Percentiles rank a stretch among this genome's conserved stretches.
These are phyloP conservation scores for Fusarium tupiense DNA, from an alignment of 2,329 filamentous ascomycete species.

Conservation along the genomic window DNA sequence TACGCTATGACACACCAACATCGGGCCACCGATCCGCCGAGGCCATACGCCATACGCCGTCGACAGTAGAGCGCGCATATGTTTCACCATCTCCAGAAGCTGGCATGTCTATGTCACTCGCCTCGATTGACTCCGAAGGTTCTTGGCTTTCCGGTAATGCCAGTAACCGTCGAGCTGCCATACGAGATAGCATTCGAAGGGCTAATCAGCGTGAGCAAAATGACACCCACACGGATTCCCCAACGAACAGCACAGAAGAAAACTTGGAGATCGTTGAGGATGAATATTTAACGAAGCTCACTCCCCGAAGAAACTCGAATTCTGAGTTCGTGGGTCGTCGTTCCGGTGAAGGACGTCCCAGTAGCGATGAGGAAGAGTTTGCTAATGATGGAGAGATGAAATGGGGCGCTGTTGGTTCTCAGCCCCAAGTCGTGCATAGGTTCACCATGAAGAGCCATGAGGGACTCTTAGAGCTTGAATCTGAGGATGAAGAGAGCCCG, in stretches of 20 bases:
- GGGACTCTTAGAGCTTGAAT: slow-evolving; percentile 58
- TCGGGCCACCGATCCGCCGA: slow-evolving; percentile 55
- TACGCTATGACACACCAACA: slow-evolving; percentile 57
- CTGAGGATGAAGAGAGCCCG: slow-evolving; percentile 47
- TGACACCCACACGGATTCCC: slow-evolving; percentile 52
- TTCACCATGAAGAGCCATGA: slow-evolving; percentile 62
- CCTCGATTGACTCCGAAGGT: slow-evolving; percentile 93
- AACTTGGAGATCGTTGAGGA: slow-evolving; percentile 72
- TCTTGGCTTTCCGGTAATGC: slow-evolving; percentile 90
- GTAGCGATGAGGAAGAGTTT: slow-evolving; percentile 67
- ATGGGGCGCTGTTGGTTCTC: slow-evolving; percentile 62
- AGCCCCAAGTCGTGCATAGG: slow-evolving; percentile 69
- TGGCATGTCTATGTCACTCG: slow-evolving; percentile 85
- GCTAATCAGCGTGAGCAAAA: slow-evolving; percentile 44
- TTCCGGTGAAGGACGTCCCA: slow-evolving; percentile 62
- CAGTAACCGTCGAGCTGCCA: slow-evolving; percentile 59
- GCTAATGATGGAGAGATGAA: slow-evolving; percentile 56
- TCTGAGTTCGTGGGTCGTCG: slow-evolving; percentile 50
- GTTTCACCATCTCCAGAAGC: slow-evolving; percentile 61
- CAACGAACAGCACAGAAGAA: slow-evolving; percentile 65
- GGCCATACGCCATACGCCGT: slow-evolving; percentile 31
- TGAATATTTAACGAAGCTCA: slow-evolving; percentile 72
- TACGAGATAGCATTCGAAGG: slow-evolving; percentile 53
- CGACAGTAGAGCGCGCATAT: slow-evolving; percentile 39
- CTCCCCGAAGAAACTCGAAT: slow-evolving; percentile 42